Base-by-base conservation (phyloP, 306 rosid genomes). In the Comarum palustre region DNA sequence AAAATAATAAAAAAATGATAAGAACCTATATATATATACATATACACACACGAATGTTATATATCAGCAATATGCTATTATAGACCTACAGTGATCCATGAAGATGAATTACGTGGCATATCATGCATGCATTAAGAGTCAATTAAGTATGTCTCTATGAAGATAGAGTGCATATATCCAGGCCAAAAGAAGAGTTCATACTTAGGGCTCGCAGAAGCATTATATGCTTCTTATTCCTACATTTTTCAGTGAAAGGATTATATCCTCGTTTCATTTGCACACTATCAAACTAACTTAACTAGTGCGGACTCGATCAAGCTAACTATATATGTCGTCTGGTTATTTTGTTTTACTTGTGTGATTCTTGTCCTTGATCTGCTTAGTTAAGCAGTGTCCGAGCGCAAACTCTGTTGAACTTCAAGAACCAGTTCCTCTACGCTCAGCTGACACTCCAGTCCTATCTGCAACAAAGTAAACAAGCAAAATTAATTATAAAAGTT, bases 391-490 rank as follows among this genome's bases (percentile, higher is more conserved):
- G 76, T 78, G 31, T 84, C 85, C 25, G 91, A 74, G 66, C 86
- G 77, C 81, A 94, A 86, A 79, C 89, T 88, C 78, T 84, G 86
- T 75, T 91, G 99, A 50, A 94, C 96, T 88, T 94, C 89, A 78
- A 82, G 59, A 4, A 91, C 97, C 25, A 94, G 78, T 76, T 94
- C 99, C 83, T 94, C 96, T 86, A 94, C 73, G 69, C 99, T 94
- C 76, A 91, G 79, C 69, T 87, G 80, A 81, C 99, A 94, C 61
- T 89, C 96, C 79, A 91, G 81, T 73, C 93, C 97, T 78, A 91
- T 94, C 99, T 94, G 90, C 46, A 66, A 9, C 46, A 36, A 39
- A 64, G 9, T 16, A 64, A 64, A 16, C 3, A 4, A 16, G 3
- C 15, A 34, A 63, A 17, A 8, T 9, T 2, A 17, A 8, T 9